Evolutionary conservation across 1,284 basidiomycete genomes (phyloP), one percentile per base, ranked within the genome.

Genomic region (Sanghuangporus weigelae): DNA sequence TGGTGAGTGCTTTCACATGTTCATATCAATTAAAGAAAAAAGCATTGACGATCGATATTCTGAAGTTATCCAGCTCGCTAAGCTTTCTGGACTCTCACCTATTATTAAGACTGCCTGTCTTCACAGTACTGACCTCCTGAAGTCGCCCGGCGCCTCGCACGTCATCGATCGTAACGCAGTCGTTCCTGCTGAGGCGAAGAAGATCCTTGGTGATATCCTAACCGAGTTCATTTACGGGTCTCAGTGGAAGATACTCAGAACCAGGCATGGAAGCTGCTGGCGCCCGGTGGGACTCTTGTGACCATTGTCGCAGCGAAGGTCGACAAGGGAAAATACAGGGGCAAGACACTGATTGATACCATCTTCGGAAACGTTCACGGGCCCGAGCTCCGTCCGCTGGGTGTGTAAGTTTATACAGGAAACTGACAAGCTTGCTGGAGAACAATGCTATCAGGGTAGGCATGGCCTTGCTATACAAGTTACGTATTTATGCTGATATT

Each of bases 51-150:
- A 26, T 26, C 26, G 26, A 26, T 19, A 8, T 12, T 23, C 10
- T 21, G 48, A 19, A 65, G 64, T 55, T 26, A 65, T 65, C 55
- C 85, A 87, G 69, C 69, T 87, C 14, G 82, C 81, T 4, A 80
- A 75, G 66, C 67, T 81, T 35, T 78, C 81, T 0, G 84, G 83
- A 0, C 84, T 84, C 74, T 77, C 75, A 3, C 80, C 78, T 0
- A 82, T 86, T 64, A 79, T 86, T 58, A 73, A 81, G 6, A 84
- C 81, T 2, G 77, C 84, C 1, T 84, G 81, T 7, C 67, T 69
- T 14, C 76, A 75, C 65, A 78, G 85, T 66, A 67, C 71, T 21
- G 72, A 71, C 0, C 69, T 71, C 46, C 77, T 87, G 63, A 80
- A 79, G 67, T 72, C 75, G 0, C 73, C 84, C 26, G 85, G 86